These are phyloP conservation scores for Tulasnella calospora DNA, from an alignment of 768 basidiomycete species.

Conservation along the genomic window DNA sequence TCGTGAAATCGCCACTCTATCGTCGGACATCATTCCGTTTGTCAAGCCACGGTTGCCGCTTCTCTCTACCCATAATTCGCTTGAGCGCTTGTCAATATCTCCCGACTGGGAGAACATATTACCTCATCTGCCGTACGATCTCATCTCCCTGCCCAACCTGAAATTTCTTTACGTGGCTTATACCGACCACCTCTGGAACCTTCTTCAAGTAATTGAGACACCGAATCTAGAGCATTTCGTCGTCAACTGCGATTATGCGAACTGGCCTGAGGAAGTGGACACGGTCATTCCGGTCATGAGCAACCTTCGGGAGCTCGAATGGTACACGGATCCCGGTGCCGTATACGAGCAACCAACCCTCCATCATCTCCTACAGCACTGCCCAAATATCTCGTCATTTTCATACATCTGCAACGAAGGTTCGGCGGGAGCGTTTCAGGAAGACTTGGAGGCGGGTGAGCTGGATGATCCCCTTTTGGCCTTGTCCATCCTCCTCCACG, in stretches of 20 bases:
- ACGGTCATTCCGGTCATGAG: not conserved
- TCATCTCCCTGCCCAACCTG: not conserved
- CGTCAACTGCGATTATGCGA: not conserved
- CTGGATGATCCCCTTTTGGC: not conserved
- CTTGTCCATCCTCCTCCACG: not conserved
- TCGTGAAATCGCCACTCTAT: not conserved
- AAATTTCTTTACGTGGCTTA: not conserved
- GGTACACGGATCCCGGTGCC: not conserved
- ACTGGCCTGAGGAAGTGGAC: not conserved
- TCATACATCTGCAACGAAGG: not conserved
- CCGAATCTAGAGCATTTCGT: not conserved
- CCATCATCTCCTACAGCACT: not conserved
- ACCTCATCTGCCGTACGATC: not conserved
- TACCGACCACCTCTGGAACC: not conserved
- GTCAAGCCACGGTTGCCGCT: not conserved
- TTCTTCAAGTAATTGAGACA: not conserved
- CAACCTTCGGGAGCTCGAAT: not conserved
- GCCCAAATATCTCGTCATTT: not conserved
- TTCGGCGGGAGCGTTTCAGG: not conserved
- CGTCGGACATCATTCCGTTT: not conserved
- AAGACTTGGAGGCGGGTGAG: not conserved
- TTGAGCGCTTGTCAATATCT: not conserved
- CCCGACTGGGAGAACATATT: not conserved
- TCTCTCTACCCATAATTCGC: not conserved
- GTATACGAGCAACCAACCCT: not conserved